Conservation (phyloP, 148 eudicot species). For the Limonium bicolor region DNA sequence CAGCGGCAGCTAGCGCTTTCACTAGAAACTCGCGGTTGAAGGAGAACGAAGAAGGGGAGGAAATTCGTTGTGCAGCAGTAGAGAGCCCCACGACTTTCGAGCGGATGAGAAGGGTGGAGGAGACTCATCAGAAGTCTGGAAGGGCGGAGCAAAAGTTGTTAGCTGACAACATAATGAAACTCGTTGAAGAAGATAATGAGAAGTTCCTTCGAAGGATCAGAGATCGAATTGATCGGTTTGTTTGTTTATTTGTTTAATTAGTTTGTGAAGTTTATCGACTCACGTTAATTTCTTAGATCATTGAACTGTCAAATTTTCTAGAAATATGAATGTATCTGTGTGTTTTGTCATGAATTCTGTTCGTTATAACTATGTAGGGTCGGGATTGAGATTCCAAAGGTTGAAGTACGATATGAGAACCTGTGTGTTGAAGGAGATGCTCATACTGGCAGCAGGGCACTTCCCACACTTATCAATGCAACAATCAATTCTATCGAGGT, state of each 20-base stretch:
- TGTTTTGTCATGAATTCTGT: not conserved
- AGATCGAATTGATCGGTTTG: conserved; percentile 30
- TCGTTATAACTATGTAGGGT: conserved; percentile 14
- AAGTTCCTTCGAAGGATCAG: conserved; percentile 29
- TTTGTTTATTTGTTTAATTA: too few relatives aligned
- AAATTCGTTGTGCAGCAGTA: conserved; percentile 58
- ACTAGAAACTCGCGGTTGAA: too few relatives aligned
- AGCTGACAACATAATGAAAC: conserved; percentile 23
- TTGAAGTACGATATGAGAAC: conserved; percentile 31
- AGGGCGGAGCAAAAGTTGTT: conserved; percentile 26
- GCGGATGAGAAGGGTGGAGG: conserved; percentile 39
- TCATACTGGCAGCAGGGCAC: conserved; percentile 25
- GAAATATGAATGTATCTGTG: not conserved
- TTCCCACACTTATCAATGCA: conserved; percentile 21
- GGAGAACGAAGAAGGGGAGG: conserved; percentile 32
- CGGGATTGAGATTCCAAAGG: conserved; percentile 24
- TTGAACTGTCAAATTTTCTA: not conserved
- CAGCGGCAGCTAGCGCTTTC: conserved; percentile 13
- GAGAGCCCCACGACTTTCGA: conserved; percentile 49
- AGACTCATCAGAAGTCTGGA: conserved; percentile 18
- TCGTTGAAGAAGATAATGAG: conserved; percentile 40
- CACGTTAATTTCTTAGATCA: too few relatives aligned
- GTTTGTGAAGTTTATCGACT: too few relatives aligned
- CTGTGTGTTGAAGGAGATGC: conserved; percentile 24
- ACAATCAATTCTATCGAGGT: conserved; percentile 17